phyloP scores from a whole-genome alignment of 2,329 filamentous ascomycete genomes.

The Exophiala viscosa region DNA sequence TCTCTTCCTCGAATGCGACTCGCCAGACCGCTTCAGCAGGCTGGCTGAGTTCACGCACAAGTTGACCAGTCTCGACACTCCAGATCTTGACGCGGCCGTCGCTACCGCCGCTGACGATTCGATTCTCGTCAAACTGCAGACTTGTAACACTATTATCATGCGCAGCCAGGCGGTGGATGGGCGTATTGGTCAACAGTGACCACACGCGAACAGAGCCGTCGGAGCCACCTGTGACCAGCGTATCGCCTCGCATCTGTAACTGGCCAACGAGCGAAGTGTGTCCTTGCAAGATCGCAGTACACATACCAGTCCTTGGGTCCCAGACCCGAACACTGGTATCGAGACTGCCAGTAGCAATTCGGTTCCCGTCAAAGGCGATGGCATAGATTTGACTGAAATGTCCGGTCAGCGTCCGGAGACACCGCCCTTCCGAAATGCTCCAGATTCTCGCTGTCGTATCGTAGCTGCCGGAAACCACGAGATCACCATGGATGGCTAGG shows the following conservation, averaged over 20 bases:
- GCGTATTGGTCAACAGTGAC: slow-evolving; percentile 84
- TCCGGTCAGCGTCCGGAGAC: slow-evolving; percentile 81
- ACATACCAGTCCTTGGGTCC: slow-evolving; percentile 84
- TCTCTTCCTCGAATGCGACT: slow-evolving; percentile 97
- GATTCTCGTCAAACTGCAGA: slow-evolving; percentile 91
- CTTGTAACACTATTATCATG: slow-evolving; percentile 99
- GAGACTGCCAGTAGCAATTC: slow-evolving; percentile 90
- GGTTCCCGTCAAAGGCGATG: slow-evolving; percentile 90
- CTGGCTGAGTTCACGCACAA: slow-evolving; percentile 85
- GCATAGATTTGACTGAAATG: slow-evolving; percentile 99
- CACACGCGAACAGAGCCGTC: slow-evolving; percentile 95
- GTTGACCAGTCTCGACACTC: slow-evolving; percentile 86
- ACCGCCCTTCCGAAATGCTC: slow-evolving; percentile 94
- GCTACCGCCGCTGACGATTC: slow-evolving; percentile 92
- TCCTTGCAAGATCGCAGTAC: slow-evolving; percentile 87
- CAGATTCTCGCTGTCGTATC: slow-evolving; percentile 95
- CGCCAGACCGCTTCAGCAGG: slow-evolving; percentile 96
- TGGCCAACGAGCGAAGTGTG: slow-evolving; percentile 97
- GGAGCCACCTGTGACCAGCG: slow-evolving; percentile 90
- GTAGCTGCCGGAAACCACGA: slow-evolving; percentile 97
- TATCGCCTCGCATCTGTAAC: slow-evolving; percentile 90
- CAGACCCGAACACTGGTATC: slow-evolving; percentile 97
- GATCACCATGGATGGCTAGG: slow-evolving; percentile 90
- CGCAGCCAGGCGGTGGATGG: slow-evolving; percentile 89
- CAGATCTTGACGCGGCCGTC: slow-evolving; percentile 98